phyloP scores from a whole-genome alignment of 1,139 yeast species.

The Magnusiomyces tetraspermus region DNA sequence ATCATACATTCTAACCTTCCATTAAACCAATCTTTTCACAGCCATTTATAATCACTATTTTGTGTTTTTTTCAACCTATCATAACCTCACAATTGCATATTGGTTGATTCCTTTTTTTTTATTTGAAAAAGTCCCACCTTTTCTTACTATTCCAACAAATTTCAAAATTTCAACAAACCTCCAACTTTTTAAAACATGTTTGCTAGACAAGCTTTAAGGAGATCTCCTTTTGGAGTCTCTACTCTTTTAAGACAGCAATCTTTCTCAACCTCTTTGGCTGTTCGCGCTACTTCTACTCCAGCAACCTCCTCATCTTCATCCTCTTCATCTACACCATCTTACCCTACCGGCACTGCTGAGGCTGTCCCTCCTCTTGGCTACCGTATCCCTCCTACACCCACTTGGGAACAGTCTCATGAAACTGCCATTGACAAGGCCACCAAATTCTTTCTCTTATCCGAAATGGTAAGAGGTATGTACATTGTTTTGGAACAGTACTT shows the following conservation, averaged over 20 bases:
- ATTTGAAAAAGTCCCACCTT: background rate
- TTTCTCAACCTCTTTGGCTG: background rate
- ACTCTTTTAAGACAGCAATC: background rate
- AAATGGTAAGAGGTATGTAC: constrained; percentile 88
- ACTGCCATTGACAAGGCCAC: constrained; percentile 78
- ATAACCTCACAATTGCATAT: no score
- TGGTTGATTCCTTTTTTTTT: no score
- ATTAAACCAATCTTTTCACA: no score
- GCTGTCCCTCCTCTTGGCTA: constrained; percentile 55
- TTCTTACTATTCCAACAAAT: background rate
- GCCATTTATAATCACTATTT: no score
- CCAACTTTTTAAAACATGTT: background rate
- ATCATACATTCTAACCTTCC: no score
- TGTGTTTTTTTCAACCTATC: no score
- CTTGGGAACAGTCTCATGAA: constrained; percentile 77
- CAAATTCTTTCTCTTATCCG: constrained; percentile 68
- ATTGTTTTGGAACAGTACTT: constrained; percentile 80
- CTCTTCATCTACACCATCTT: constrained; percentile 1
- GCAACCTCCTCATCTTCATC: constrained; percentile 2
- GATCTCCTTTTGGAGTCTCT: constrained; percentile 1
- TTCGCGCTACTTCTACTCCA: constrained; percentile 9
- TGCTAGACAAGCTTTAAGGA: constrained; percentile 1
- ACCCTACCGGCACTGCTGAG: constrained; percentile 23
- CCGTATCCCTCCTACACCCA: constrained; percentile 61
- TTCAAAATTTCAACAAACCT: background rate